phyloP scores from a whole-genome alignment of 768 basidiomycete genomes.

The Lactifluus hygrophoroides region DNA sequence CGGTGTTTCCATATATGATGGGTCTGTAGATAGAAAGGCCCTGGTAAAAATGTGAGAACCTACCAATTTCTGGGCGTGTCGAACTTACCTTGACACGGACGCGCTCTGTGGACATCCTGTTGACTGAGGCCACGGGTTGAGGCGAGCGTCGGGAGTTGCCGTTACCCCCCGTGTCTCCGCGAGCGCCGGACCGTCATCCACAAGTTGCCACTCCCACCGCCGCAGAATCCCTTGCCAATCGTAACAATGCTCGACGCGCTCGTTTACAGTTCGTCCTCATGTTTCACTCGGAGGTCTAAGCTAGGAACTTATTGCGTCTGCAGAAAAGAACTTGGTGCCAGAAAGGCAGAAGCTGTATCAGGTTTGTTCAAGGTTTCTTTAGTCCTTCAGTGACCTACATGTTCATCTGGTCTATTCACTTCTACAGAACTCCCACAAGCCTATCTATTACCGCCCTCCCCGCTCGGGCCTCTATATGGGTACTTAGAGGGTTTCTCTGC shows the following conservation, averaged over 20 bases:
- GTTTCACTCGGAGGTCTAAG: neutral
- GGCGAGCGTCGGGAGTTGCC: neutral
- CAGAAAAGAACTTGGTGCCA: slow-evolving; percentile 56
- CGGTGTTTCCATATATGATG: slow-evolving; percentile 93
- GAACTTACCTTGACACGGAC: slow-evolving; percentile 78
- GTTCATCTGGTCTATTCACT: neutral
- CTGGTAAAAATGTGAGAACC: slow-evolving; percentile 31
- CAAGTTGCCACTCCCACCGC: neutral
- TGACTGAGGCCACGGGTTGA: too few species aligned
- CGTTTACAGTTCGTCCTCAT: slow-evolving; percentile 48
- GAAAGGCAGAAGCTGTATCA: slow-evolving; percentile 62
- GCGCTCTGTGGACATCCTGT: slow-evolving; percentile 48
- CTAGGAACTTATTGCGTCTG: slow-evolving; percentile 5
- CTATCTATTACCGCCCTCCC: slow-evolving; percentile 52
- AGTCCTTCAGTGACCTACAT: neutral
- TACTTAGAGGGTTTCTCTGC: slow-evolving; percentile 28
- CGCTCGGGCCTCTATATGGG: slow-evolving; percentile 58
- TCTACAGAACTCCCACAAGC: slow-evolving; percentile 34
- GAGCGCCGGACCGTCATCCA: neutral
- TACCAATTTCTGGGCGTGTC: too few species aligned
- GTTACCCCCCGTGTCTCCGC: neutral
- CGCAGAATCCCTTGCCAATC: neutral
- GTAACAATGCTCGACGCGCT: slow-evolving; percentile 47
- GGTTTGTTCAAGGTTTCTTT: slow-evolving; percentile 33
- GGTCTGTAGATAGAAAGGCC: slow-evolving; percentile 83